These are phyloP conservation scores for Vanderwaltozyma tropicalis DNA, from an alignment of 805 yeast genomes.

Conservation along the genomic window DNA sequence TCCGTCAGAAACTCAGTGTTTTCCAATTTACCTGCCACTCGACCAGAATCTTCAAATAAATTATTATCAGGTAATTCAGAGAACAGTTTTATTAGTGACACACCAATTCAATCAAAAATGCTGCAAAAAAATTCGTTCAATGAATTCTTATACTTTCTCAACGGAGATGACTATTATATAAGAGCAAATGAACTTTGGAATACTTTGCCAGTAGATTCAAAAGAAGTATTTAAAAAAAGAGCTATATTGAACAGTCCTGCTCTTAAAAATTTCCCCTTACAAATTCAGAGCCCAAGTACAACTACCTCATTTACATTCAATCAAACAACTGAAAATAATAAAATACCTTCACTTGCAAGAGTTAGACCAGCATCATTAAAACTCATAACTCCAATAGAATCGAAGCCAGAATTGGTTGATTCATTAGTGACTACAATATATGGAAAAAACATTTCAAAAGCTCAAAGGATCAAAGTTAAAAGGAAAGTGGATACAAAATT, in stretches of 20 bases:
- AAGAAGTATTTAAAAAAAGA: slow-evolving; percentile 4
- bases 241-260: background rate
- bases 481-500: no score
- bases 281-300: no score
- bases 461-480: no score
- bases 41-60: background rate
- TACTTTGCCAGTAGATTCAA: slow-evolving; percentile 6
- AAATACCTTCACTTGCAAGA: no score
- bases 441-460: background rate
- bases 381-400: background rate
- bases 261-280: no score
- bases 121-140: slow-evolving; percentile 5
- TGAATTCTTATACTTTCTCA: slow-evolving; percentile 5
- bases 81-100: background rate
- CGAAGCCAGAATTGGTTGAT: background rate
- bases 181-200: slow-evolving; percentile 6
- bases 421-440: background rate
- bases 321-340: no score
- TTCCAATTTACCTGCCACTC: no score
- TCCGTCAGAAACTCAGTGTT: no score
- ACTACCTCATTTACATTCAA: no score
- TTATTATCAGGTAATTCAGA: background rate
- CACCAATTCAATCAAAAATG: background rate
- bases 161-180: slow-evolving; percentile 5
- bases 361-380: background rate